Conservation (phyloP, 176 grass and related monocot genomes). For the Ensete glaucum region DNA sequence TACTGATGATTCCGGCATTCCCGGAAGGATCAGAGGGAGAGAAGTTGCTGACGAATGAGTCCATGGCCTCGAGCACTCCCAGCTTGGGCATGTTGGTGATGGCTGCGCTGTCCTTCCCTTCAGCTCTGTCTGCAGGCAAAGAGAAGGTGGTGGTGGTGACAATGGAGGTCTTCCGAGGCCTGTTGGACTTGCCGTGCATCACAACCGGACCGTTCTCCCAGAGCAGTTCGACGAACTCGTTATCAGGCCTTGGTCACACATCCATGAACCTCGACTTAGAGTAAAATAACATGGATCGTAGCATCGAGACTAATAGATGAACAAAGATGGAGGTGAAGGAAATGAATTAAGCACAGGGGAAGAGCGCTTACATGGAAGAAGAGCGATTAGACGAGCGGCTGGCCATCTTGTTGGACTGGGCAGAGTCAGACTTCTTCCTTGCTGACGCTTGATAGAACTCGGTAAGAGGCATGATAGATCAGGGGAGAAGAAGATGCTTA, state of each 20-base stretch:
- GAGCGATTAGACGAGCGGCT: neutral
- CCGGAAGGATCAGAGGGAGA: slow-evolving; percentile 7
- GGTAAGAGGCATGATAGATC: slow-evolving; percentile 8
- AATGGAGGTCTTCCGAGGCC: slow-evolving; percentile 2
- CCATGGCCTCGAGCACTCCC: slow-evolving; percentile 1
- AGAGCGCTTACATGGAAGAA: slow-evolving; percentile 7
- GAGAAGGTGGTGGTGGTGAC: neutral
- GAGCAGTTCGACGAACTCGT: slow-evolving; percentile 32
- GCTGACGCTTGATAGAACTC: neutral
- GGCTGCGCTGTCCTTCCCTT: slow-evolving; percentile 10
- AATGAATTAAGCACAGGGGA: neutral
- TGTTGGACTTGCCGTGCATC: slow-evolving; percentile 14
- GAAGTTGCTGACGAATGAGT: neutral
- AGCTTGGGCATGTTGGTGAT: neutral
- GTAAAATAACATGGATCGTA: no score
- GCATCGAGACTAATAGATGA: neutral
- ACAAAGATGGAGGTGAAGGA: neutral
- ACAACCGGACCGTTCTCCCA: slow-evolving; percentile 26
- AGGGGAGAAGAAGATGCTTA: neutral
- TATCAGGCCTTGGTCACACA: slow-evolving; percentile 10
- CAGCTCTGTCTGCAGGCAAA: neutral
- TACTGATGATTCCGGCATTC: neutral
- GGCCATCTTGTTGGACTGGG: neutral
- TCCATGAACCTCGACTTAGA: neutral
- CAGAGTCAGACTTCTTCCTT: neutral